phyloP scores from a whole-genome alignment of 768 basidiomycete species.

The Russula earlei region DNA sequence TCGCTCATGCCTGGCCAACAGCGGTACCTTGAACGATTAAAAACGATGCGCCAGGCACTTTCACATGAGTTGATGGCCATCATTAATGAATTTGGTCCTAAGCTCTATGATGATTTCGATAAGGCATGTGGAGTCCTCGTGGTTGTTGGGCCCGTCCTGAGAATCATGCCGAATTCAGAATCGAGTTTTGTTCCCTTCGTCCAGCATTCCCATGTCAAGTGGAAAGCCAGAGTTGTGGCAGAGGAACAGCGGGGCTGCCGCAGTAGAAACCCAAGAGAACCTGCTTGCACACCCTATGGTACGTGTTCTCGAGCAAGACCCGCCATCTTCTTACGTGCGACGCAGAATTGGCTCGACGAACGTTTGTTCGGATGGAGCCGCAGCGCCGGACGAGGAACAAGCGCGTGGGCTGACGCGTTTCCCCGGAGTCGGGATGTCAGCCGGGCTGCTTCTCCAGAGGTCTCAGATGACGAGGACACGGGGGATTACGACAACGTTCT shows the following conservation, averaged over 20 bases:
- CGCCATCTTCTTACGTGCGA: background rate
- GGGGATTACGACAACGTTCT: constrained; percentile 91
- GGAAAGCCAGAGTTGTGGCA: constrained; percentile 63
- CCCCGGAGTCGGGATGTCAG: constrained; percentile 48
- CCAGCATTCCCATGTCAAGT: constrained; percentile 71
- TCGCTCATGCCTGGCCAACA: constrained; percentile 85
- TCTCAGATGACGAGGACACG: constrained; percentile 77
- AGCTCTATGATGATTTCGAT: constrained; percentile 79
- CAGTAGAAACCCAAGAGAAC: constrained; percentile 70
- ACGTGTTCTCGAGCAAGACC: constrained; percentile 25
- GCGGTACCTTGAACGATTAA: constrained; percentile 63
- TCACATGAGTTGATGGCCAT: constrained; percentile 75
- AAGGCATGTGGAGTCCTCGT: constrained; percentile 36
- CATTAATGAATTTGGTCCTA: constrained; percentile 83
- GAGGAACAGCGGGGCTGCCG: constrained; percentile 65
- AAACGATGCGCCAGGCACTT: constrained; percentile 59
- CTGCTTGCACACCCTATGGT: constrained; percentile 85
- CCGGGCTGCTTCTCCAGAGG: constrained; percentile 59
- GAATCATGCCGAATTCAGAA: constrained; percentile 1
- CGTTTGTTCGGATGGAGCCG: constrained; percentile 85
- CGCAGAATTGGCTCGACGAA: constrained; percentile 79
- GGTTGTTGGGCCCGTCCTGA: background rate
- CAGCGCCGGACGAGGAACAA: constrained; percentile 65
- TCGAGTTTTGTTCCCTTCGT: constrained; percentile 70
- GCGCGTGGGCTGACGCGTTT: constrained; percentile 65